Percentiles rank a stretch among this genome's conserved stretches.
phyloP scores from a whole-genome alignment of 768 basidiomycete species.

The Tubosaeta brunneosetosa region DNA sequence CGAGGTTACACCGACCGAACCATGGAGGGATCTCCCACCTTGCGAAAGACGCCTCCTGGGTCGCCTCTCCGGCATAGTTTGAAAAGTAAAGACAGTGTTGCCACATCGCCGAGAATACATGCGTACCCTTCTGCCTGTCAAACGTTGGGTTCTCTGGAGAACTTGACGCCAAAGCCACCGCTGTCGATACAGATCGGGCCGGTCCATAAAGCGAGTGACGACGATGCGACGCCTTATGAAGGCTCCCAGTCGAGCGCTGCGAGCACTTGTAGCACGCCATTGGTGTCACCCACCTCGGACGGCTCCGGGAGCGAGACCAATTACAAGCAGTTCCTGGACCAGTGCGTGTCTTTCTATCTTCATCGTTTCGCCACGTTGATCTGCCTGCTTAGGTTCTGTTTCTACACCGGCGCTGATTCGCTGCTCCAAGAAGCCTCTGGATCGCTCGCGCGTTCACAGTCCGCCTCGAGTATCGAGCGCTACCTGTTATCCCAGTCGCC shows the following conservation, averaged over 20 bases:
- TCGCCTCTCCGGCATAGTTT: conserved; percentile 33
- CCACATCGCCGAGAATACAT: conserved; percentile 28
- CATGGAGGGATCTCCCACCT: conserved; percentile 24
- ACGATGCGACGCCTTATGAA: conserved; percentile 46
- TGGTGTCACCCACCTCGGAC: conserved; percentile 39
- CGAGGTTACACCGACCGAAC: conserved; percentile 51
- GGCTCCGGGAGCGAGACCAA: conserved; percentile 31
- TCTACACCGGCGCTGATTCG: conserved; percentile 62
- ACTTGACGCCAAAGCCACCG: conserved; percentile 5
- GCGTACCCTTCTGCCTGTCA: conserved; percentile 33
- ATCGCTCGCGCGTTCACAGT: conserved; percentile 38
- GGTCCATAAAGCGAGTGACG: conserved; percentile 8
- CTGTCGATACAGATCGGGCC: conserved; percentile 11
- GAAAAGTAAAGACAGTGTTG: conserved; percentile 19
- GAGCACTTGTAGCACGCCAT: conserved; percentile 39
- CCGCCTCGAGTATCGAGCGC: conserved; percentile 53
- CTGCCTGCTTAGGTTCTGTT: conserved; percentile 58
- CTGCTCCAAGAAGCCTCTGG: conserved; percentile 27
- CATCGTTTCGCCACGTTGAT: conserved; percentile 1
- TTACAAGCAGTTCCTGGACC: conserved; percentile 62
- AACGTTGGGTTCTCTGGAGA: conserved; percentile 5
- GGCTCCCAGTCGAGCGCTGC: conserved; percentile 42
- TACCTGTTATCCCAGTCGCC: conserved; percentile 37
- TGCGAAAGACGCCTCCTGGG: conserved; percentile 48
- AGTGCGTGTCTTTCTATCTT: conserved; percentile 39